Evolutionary conservation across 192 early-diverging fungal species (phyloP).

Genomic region (Funneliformis geosporum): DNA sequence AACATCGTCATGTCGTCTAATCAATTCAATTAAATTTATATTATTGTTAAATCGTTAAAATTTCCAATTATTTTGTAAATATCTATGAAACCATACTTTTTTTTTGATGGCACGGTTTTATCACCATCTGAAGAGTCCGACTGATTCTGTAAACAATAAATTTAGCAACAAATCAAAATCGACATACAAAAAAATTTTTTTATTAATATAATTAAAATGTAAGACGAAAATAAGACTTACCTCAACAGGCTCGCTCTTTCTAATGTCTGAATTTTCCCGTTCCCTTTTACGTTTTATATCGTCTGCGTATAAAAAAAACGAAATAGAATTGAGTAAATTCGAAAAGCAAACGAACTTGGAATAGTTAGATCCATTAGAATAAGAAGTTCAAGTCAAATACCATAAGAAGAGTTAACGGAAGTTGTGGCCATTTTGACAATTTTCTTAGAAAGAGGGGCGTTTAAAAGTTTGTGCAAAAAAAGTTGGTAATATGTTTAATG

Average conservation of each 20-base stretch:
- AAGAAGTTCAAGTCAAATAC: neutral
- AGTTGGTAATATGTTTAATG: neutral
- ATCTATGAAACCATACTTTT: neutral
- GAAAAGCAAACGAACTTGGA: neutral
- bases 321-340: neutral
- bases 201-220: neutral
- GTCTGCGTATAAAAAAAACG: neutral
- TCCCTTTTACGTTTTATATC: constrained; percentile 7
- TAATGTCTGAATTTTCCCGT: neutral
- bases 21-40: neutral
- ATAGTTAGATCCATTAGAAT: neutral
- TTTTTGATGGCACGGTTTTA: constrained; percentile 5
- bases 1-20: neutral
- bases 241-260: neutral
- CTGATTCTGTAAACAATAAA: neutral
- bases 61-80: neutral
- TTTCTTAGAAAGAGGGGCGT: too few relatives aligned
- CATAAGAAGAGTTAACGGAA: neutral
- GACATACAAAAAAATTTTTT: neutral
- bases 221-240: neutral
- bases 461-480: neutral
- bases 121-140: neutral
- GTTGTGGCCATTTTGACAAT: neutral
- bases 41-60: neutral
- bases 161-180: neutral